Percentiles rank a stretch among this genome's conserved stretches.
These are phyloP conservation scores for Cynara cardunculus DNA, from an alignment of 129 eudicot species.

Conservation along the genomic window DNA sequence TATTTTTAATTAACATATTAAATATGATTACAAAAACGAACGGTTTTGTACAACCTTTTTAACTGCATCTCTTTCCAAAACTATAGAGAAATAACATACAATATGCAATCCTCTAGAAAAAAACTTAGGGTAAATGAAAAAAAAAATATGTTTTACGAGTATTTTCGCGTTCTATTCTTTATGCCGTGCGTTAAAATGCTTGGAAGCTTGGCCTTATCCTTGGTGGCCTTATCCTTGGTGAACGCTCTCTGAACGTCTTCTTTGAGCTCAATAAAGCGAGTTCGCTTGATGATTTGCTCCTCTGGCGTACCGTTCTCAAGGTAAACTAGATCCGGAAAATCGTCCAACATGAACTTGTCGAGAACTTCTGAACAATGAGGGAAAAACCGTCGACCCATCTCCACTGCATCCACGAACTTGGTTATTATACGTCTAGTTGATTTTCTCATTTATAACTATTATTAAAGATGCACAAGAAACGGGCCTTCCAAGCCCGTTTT, in stretches of 20 bases:
- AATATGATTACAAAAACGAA: background rate
- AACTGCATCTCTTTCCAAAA: conserved; percentile 1
- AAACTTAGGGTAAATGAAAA: background rate
- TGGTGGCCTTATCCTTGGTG: conserved; percentile 52
- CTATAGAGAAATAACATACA: background rate
- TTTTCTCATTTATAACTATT: background rate
- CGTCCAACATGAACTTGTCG: conserved; percentile 71
- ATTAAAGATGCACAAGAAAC: too few species aligned
- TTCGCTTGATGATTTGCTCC: conserved; percentile 50
- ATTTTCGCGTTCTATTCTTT: conserved; percentile 27
- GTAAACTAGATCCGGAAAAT: conserved; percentile 43
- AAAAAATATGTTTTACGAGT: conserved; percentile 8
- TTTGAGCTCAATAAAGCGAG: conserved; percentile 59
- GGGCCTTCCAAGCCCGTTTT: too few species aligned
- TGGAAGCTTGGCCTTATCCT: conserved; percentile 56
- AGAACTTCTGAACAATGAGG: conserved; percentile 75
- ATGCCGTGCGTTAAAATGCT: conserved; percentile 24
- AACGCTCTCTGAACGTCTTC: conserved; percentile 70
- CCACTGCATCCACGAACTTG: conserved; percentile 42
- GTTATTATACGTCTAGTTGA: background rate
- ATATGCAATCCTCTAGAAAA: background rate
- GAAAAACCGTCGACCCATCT: conserved; percentile 69
- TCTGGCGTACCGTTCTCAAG: conserved; percentile 59
- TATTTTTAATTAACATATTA: background rate
- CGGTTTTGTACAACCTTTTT: background rate